Evolutionary conservation across 2,329 filamentous ascomycete genomes (phyloP).

Genomic region (Venturia oleaginea): DNA sequence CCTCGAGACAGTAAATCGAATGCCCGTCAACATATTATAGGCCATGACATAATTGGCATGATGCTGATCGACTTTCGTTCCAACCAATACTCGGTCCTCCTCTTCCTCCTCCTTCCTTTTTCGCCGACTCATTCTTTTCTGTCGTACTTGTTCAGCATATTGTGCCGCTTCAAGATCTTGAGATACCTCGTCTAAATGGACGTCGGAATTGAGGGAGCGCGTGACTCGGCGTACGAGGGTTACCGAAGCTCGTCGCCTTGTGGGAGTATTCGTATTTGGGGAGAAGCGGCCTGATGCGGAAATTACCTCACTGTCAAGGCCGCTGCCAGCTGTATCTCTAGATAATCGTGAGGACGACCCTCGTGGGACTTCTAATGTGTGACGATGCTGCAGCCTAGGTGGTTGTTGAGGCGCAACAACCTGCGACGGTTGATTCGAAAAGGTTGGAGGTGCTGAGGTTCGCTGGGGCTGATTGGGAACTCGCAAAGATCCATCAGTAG

Average conservation of each 20-base stretch:
- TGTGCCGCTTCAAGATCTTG: constrained; percentile 84
- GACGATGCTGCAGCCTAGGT: constrained; percentile 63
- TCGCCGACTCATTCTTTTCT: constrained; percentile 82
- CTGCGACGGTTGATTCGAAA: constrained; percentile 35
- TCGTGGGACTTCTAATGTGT: constrained; percentile 82
- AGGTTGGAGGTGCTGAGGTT: constrained; percentile 55
- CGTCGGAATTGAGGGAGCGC: constrained; percentile 75
- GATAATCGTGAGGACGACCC: constrained; percentile 53
- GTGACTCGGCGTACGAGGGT: constrained; percentile 73
- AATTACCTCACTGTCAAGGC: constrained; percentile 39
- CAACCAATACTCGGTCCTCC: constrained; percentile 79
- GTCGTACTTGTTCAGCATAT: constrained; percentile 87
- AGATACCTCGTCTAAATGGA: constrained; percentile 70
- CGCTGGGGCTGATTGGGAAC: constrained; percentile 26
- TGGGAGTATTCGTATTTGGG: constrained; percentile 56
- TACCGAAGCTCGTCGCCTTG: constrained; percentile 66
- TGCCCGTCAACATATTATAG: constrained; percentile 99
- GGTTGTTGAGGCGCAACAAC: constrained; percentile 39
- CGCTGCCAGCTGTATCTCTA: constrained; percentile 45
- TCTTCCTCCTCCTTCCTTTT: constrained; percentile 83
- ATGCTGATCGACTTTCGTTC: constrained; percentile 94
- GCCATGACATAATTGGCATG: constrained; percentile 97
- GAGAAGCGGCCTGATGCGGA: constrained; percentile 76
- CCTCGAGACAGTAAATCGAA: constrained; percentile 90
- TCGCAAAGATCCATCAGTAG: constrained; percentile 10